These are phyloP conservation scores for Penicillium pancosmium DNA, from an alignment of 495 filamentous ascomycete genomes.

Conservation along the genomic window DNA sequence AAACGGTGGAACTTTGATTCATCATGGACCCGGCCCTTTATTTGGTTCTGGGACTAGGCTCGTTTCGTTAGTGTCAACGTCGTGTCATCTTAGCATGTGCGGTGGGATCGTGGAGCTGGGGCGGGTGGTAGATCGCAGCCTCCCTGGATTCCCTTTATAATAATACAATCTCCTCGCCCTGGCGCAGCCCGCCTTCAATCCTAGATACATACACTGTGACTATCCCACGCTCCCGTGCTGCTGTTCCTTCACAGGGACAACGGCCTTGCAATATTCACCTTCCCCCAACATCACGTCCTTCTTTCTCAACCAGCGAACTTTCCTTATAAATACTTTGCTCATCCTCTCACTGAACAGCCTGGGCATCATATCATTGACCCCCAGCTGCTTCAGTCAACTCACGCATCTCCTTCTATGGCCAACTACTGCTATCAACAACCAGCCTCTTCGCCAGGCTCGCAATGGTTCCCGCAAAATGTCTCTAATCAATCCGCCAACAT, in stretches of 20 bases:
- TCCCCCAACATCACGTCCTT: slow-evolving; percentile 12
- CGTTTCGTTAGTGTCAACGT: slow-evolving; percentile 48
- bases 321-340: slow-evolving; percentile 1
- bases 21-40: slow-evolving; percentile 27
- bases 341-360: slow-evolving; percentile 9
- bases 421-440: slow-evolving; percentile 35
- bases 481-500: slow-evolving; percentile 28
- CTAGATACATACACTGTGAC: slow-evolving; percentile 1
- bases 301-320: slow-evolving; percentile 3
- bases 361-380: slow-evolving; percentile 2
- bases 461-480: slow-evolving; percentile 31
- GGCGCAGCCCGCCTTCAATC: neutral
- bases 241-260: slow-evolving; percentile 21
- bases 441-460: slow-evolving; percentile 33
- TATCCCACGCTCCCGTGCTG: slow-evolving; percentile 8
- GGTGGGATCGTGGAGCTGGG: slow-evolving; percentile 45
- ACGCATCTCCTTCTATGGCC: slow-evolving; percentile 30
- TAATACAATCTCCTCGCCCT: neutral
- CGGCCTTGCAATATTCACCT: slow-evolving; percentile 10
- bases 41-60: slow-evolving; percentile 34
- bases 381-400: neutral
- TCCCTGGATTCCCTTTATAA: slow-evolving; percentile 34
- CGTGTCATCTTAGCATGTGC: slow-evolving; percentile 48
- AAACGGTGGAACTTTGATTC: slow-evolving; percentile 38
- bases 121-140: slow-evolving; percentile 43